Evolutionary conservation across 2,329 filamentous ascomycete species (phyloP).

Genomic region (Alternaria viburni): DNA sequence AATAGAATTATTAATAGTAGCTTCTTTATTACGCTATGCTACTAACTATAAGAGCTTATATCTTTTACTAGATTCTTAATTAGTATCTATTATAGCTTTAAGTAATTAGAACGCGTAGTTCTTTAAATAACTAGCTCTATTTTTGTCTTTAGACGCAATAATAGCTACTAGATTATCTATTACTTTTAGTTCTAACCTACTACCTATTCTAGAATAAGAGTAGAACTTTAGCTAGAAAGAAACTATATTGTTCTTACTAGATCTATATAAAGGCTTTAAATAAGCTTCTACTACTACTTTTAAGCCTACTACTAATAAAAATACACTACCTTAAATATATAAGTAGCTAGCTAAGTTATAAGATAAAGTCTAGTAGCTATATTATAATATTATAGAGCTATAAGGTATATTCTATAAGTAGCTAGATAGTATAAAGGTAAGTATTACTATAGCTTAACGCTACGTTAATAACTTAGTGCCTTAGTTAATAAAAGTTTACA

Average conservation of each 20-base stretch:
- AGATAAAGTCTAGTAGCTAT: conserved; percentile 1
- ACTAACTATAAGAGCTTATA: conserved; percentile 2
- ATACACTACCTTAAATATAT: not conserved
- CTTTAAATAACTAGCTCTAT: not conserved
- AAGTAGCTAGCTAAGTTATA: conserved; percentile 1
- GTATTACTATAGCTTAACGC: not conserved
- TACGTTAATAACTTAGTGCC: conserved; percentile 17
- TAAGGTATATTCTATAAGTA: conserved; percentile 6
- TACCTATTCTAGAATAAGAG: not conserved
- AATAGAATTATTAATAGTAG: no score
- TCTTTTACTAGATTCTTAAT: not conserved
- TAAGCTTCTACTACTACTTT: not conserved
- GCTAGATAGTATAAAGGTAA: conserved; percentile 14
- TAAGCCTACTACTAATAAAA: not conserved
- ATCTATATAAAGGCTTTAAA: conserved; percentile 3
- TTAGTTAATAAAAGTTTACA: conserved; percentile 18
- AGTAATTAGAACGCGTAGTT: not conserved
- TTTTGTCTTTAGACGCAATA: not conserved
- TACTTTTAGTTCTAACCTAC: not conserved
- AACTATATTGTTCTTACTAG: not conserved
- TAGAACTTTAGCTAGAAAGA: conserved; percentile 6
- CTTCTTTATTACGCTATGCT: conserved; percentile 1
- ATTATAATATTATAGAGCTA: conserved; percentile 5
- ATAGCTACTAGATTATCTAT: not conserved
- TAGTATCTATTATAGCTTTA: conserved; percentile 2